A percentile compares a stretch with the other conserved stretches of the same genome.
phyloP scores from a whole-genome alignment of 2,329 filamentous ascomycete species.

The Stagonosporopsis chrysanthemi region DNA sequence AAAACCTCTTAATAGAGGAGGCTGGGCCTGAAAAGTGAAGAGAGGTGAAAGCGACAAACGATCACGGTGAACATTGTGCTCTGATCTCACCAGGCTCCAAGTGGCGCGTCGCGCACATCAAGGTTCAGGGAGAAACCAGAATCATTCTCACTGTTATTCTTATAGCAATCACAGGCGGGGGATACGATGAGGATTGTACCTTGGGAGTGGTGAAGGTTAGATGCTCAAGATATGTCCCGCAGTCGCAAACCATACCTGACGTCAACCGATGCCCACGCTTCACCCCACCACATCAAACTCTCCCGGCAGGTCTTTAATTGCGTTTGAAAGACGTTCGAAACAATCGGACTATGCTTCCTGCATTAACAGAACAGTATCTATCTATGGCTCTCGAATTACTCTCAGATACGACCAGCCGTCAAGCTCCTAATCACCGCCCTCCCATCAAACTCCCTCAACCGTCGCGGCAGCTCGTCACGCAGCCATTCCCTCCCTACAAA shows the following conservation, averaged over 20 bases:
- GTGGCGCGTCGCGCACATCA: neutral
- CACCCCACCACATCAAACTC: neutral
- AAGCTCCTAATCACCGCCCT: conserved; percentile 12
- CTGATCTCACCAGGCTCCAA: conserved; percentile 5
- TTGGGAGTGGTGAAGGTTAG: neutral
- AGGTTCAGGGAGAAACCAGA: neutral
- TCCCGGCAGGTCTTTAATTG: neutral
- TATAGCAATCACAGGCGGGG: neutral
- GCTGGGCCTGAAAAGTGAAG: conserved; percentile 17
- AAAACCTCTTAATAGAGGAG: conserved; percentile 15
- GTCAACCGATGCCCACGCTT: neutral
- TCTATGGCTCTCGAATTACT: neutral
- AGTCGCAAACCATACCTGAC: neutral
- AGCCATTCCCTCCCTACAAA: conserved; percentile 28
- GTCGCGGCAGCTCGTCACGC: conserved; percentile 19
- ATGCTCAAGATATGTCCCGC: neutral
- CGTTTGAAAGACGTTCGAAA: too few species aligned
- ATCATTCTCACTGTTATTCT: neutral
- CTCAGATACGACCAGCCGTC: conserved; percentile 2
- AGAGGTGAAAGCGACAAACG: conserved; percentile 25
- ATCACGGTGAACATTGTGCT: conserved; percentile 13
- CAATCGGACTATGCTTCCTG: too few species aligned
- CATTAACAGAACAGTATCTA: neutral
- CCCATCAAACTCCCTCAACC: conserved; percentile 20
- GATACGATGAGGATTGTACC: neutral